Percentiles rank a stretch among this genome's conserved stretches.
Conservation (phyloP, 108 stramenopile genomes). For the Nannochloropsis salina region DNA sequence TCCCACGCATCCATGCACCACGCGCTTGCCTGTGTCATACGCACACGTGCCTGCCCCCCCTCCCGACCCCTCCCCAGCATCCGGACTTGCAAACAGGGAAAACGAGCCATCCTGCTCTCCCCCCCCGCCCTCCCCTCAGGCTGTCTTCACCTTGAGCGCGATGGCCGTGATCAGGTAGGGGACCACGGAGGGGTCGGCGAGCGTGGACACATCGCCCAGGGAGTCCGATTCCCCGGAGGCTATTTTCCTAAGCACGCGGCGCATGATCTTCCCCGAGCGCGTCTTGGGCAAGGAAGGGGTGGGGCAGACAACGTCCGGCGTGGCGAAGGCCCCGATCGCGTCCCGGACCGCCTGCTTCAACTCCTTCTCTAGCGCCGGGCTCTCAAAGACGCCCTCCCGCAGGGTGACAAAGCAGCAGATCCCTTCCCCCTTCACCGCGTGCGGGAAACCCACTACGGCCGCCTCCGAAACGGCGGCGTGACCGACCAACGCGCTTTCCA, state of each 20-base stretch:
- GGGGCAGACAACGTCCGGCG: constrained; percentile 76
- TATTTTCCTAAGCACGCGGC: constrained; percentile 91
- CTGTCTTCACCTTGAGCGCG: constrained; percentile 5
- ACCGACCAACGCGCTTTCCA: constrained; percentile 80
- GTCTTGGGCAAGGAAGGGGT: constrained; percentile 85
- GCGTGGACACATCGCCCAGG: constrained; percentile 83
- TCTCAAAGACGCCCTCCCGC: constrained; percentile 53
- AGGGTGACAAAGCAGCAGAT: constrained; percentile 75
- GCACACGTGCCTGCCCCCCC: too few relatives aligned
- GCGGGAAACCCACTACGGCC: constrained; percentile 72
- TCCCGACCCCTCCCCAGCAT: too few relatives aligned
- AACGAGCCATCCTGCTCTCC: not conserved
- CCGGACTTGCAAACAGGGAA: too few relatives aligned
- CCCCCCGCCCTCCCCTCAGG: not conserved
- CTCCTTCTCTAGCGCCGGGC: constrained; percentile 67
- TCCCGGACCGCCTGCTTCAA: constrained; percentile 66
- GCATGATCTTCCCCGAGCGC: constrained; percentile 80
- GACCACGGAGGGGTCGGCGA: constrained; percentile 91
- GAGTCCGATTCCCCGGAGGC: constrained; percentile 73
- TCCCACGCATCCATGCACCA: too few relatives aligned
- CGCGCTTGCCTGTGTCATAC: not conserved
- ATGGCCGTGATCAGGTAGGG: not conserved
- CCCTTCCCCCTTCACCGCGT: constrained; percentile 77
- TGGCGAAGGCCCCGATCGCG: constrained; percentile 83
- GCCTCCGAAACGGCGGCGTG: constrained; percentile 74